phyloP scores from a whole-genome alignment of 2,329 filamentous ascomycete genomes.

The Ascocoryne sarcoides region DNA sequence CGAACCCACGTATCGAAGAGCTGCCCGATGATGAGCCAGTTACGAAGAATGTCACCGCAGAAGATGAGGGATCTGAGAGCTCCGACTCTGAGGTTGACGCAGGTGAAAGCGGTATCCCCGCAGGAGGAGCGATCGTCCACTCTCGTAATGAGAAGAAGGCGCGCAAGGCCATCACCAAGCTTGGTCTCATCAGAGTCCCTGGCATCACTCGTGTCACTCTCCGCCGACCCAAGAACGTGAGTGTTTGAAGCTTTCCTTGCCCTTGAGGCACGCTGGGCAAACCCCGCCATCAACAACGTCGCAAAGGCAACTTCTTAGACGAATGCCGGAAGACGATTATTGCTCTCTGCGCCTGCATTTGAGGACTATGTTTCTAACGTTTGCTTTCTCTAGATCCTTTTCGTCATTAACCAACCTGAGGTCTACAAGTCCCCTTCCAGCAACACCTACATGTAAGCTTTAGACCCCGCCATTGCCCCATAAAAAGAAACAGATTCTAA shows the following conservation, averaged over 20 bases:
- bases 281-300: too few species aligned
- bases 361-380: too few species aligned
- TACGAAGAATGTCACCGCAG: constrained; percentile 73
- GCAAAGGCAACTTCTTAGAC: too few species aligned
- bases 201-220: constrained; percentile 98
- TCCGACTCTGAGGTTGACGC: constrained; percentile 72
- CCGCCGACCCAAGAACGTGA: constrained; percentile 96
- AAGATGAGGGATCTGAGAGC: constrained; percentile 60
- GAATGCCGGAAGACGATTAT: too few species aligned
- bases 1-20: constrained; percentile 97
- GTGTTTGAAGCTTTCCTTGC: too few species aligned
- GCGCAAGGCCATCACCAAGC: constrained; percentile 97
- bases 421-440: constrained; percentile 98
- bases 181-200: constrained; percentile 89
- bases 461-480: constrained; percentile 1
- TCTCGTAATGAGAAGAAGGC: constrained; percentile 99
- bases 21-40: constrained; percentile 82
- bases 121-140: constrained; percentile 85
- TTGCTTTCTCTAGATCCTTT: constrained; percentile 67
- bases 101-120: constrained; percentile 55
- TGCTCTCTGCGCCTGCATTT: too few species aligned
- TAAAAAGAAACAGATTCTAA: constrained; percentile 5
- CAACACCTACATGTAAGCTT: constrained; percentile 99
- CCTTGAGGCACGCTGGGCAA: too few species aligned
- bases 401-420: constrained; percentile 99